phyloP scores from a whole-genome alignment of 805 yeast genomes.

The Metschnikowia amazonensis region DNA sequence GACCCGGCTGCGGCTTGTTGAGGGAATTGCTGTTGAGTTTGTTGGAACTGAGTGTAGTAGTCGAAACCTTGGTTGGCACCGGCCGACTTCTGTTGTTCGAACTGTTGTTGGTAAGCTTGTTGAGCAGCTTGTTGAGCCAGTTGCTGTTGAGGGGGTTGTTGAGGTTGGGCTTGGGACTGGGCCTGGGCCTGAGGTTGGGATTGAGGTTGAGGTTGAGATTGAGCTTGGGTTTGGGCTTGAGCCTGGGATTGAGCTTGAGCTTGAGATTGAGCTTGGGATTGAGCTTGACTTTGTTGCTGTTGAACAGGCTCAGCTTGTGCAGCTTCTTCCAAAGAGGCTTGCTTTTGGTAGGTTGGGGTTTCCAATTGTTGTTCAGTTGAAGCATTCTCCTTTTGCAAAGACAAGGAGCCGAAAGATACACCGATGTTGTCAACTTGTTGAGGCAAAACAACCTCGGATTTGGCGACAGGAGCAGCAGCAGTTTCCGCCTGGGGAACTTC shows the following conservation, averaged over 20 bases:
- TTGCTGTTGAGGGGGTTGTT: conserved; percentile 21
- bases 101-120: conserved; percentile 15
- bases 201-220: conserved; percentile 27
- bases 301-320: conserved; percentile 10
- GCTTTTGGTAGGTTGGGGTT: conserved; percentile 4
- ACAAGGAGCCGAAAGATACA: conserved; percentile 61
- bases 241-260: conserved; percentile 22
- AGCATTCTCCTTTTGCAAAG: conserved; percentile 38
- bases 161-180: conserved; percentile 2
- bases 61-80: conserved; percentile 19
- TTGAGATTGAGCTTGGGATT: conserved; percentile 25
- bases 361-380: conserved; percentile 11
- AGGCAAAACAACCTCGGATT: conserved; percentile 51
- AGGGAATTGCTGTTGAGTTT: conserved; percentile 33
- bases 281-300: conserved; percentile 8
- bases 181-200: conserved; percentile 2
- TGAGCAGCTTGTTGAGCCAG: conserved; percentile 11
- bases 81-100: conserved; percentile 13
- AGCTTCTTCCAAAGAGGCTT: conserved; percentile 4
- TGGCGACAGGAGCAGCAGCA: conserved; percentile 49
- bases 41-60: conserved; percentile 21
- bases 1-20: conserved; percentile 38
- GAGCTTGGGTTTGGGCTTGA: conserved; percentile 19
- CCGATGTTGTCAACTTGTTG: conserved; percentile 48
- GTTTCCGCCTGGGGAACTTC: conserved; percentile 7